Base-by-base conservation (phyloP, 176 grass and related monocot genomes). In the Cenchrus fungigraminus region DNA sequence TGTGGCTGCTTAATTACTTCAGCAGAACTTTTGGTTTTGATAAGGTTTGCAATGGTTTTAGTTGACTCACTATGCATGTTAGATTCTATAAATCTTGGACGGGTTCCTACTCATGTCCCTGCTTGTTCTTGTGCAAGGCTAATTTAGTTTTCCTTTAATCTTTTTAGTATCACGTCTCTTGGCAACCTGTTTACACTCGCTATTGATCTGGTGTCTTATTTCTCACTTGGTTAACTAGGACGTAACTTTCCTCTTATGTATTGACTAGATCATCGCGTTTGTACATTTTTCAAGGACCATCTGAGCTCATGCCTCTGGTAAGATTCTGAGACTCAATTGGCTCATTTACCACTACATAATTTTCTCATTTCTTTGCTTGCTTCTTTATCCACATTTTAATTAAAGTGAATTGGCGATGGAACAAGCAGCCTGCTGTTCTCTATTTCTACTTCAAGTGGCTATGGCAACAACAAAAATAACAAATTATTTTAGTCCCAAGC, bases 261-360 rank as follows among this genome's bases (percentile, higher is more conserved):
- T 87, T 63, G 64, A 22, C 72, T 87, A 95, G 97, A 43, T 98
- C 97, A 53, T 90, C 91, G 20, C 89, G 97, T 22, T 49, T 98
- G 74, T 98, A 98, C 86, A 87, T 94, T 83, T 94, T 98, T 46
- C 97, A 98, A 89, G 97, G 97, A 73, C 97, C 97, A 47, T 87
- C 89, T 82, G 91, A 98, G 46, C 79, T 98, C 76, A 98, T 98
- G 97, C 97, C 89, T 78, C 93, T 89, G 75, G 97, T 98, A 89
- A 98, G 91, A 81, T 91, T 62, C 53, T 83, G 56, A 78, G 77
- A 84, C 72, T 65, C 17, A 80, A 57, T 56, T 64, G 20, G 17
- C 14, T 85, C 28, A 60, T 83, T 40, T 66, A 37, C 1, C 29
- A 60, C 29, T 68, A 16, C 15, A 12, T n/a, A 11, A 37, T 56